These are phyloP conservation scores for Tetrastigma voinierianum DNA, from an alignment of 164 flowering plant species.

Conservation along the genomic window DNA sequence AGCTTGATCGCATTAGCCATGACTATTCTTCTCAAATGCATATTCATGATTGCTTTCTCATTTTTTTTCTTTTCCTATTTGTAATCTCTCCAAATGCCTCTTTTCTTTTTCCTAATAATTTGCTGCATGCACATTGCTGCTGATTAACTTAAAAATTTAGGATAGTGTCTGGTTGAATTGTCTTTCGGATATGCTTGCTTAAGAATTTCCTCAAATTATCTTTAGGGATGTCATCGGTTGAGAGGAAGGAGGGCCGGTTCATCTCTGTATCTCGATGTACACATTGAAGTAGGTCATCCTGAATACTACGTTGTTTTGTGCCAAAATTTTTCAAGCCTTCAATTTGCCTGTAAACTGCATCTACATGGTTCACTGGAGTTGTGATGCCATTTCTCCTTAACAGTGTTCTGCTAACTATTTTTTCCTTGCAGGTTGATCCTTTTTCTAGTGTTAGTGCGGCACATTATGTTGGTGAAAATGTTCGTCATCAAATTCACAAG, in stretches of 20 bases:
- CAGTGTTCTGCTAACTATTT: neutral
- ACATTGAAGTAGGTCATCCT: slow-evolving; percentile 60
- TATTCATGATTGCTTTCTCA: no score
- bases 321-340: neutral
- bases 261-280: slow-evolving; percentile 83
- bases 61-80: no score
- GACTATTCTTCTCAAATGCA: no score
- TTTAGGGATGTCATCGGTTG: slow-evolving; percentile 79
- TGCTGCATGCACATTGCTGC: neutral
- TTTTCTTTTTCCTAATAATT: no score
- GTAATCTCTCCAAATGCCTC: no score
- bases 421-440: slow-evolving; percentile 77
- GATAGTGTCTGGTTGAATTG: neutral
- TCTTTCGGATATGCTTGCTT: neutral
- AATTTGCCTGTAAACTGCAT: neutral
- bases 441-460: slow-evolving; percentile 91
- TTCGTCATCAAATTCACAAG: slow-evolving; percentile 62
- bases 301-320: neutral
- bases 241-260: slow-evolving; percentile 98
- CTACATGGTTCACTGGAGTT: neutral
- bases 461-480: slow-evolving; percentile 81
- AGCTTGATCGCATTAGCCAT: no score
- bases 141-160: neutral
- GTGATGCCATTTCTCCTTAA: neutral
- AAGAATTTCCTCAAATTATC: slow-evolving; percentile 2